Base-by-base conservation (phyloP, 177 flowering plant species). In the Vitis hybrid region DNA sequence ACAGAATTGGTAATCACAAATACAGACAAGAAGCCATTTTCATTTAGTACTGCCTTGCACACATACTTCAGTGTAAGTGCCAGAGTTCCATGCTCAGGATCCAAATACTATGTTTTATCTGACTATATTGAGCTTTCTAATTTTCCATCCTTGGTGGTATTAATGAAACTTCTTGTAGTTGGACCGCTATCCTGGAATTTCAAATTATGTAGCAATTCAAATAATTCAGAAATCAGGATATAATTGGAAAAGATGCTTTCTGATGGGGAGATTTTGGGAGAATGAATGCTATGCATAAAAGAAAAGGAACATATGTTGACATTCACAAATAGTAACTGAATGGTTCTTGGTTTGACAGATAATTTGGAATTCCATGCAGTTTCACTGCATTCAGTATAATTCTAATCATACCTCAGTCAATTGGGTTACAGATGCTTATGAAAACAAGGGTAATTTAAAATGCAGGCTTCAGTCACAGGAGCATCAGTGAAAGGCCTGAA, bases 1-100 rank as follows among this genome's bases (percentile, higher is more conserved):
- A 95, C 99, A 14, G 94, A 91, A 71, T 73, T 95, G 13, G 78
- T 52, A 56, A 77, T 95, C 57, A 90, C 84, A 66, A 93, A 95
- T 74, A 86, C 87, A 18, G 98, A 93, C 79, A 78, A 71, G 3
- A 89, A 80, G 69, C 83, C 96, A 33, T 91, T 93, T 81, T 86
- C 92, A 52, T 95, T 95, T 66, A 91, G 67, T 51, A 80, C 91
- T 56, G 97, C 99, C 45, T 79, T 95, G 85, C 99, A 95, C 68
- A 89, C 98, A 10, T 95, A 95, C 75, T 93, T 95, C 72, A 72
- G 83, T 15, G 98, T 93, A 83, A 84, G 98, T 79, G 64, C 67
- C 58, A 31, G 52, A 51, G 53, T 55, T 71, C 33, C 50, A 52
- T 71, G 22, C 55, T 68, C 51, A 63, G 14, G 15, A 22, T 13